Evolutionary conservation across 2,329 filamentous ascomycete species (phyloP).

Genomic region (Verticillium dahliae): DNA sequence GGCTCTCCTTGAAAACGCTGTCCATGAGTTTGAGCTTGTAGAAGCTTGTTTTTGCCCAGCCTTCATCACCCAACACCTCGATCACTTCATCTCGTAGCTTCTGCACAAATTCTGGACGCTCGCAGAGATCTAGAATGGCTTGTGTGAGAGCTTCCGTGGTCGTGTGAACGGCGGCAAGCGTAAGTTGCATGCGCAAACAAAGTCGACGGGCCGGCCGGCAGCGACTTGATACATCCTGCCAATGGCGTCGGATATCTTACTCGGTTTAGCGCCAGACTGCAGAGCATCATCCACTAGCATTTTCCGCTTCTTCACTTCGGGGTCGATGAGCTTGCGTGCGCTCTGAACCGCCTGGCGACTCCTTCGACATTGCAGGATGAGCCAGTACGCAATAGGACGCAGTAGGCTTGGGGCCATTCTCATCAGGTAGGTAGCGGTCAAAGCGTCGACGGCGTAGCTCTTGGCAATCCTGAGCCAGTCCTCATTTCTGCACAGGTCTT

Average conservation of each 20-base stretch:
- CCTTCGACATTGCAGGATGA: too few relatives aligned
- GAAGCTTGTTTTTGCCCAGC: conserved; percentile 13
- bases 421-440: too few relatives aligned
- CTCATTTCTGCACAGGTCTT: too few relatives aligned
- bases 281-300: too few relatives aligned
- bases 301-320: too few relatives aligned
- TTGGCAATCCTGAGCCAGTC: too few relatives aligned
- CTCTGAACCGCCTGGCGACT: too few relatives aligned
- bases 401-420: too few relatives aligned
- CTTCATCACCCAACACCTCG: conserved; percentile 28
- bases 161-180: conserved; percentile 49
- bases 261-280: too few relatives aligned
- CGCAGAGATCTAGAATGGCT: conserved; percentile 30
- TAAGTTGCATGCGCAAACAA: conserved; percentile 34
- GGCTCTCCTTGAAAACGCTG: conserved; percentile 32
- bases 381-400: too few relatives aligned
- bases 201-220: conserved; percentile 59
- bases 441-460: too few relatives aligned
- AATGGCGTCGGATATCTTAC: conserved; percentile 26
- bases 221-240: conserved; percentile 58
- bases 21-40: conserved; percentile 32
- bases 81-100: conserved; percentile 34
- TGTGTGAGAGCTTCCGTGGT: conserved; percentile 28
- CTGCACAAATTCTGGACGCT: conserved; percentile 30
- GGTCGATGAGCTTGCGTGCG: too few relatives aligned